A percentile compares a stretch with the other conserved stretches of the same genome.
Evolutionary conservation across 176 grass and related monocot genomes (phyloP).

Genomic region (Pontederia crassipes): DNA sequence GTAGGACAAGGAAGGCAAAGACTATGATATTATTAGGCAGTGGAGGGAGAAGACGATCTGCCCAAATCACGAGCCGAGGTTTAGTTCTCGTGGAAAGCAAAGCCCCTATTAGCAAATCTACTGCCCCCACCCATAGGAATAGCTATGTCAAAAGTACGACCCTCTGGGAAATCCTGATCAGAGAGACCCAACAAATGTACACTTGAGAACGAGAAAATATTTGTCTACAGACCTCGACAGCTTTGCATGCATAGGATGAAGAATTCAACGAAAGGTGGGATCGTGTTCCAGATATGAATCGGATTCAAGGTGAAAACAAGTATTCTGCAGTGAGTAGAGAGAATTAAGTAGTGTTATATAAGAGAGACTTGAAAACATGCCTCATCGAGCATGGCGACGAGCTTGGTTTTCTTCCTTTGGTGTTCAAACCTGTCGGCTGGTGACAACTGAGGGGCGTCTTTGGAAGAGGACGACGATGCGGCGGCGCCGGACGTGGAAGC

Average conservation of each 20-base stretch:
- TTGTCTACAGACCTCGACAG: too few species aligned
- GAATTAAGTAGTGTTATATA: too few species aligned
- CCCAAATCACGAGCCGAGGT: background rate
- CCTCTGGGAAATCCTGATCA: too few species aligned
- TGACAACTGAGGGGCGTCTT: slow-evolving; percentile 65
- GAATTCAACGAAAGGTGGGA: background rate
- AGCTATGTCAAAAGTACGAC: slow-evolving; percentile 8
- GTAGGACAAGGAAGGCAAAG: background rate
- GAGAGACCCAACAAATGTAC: too few species aligned
- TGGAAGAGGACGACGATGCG: slow-evolving; percentile 47
- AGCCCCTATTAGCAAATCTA: slow-evolving; percentile 2
- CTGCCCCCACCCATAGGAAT: slow-evolving; percentile 8
- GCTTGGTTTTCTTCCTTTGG: slow-evolving; percentile 94
- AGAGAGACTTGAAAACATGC: slow-evolving; percentile 31
- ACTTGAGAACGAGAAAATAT: too few species aligned
- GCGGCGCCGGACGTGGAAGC: slow-evolving; percentile 41
- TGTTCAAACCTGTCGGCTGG: slow-evolving; percentile 87
- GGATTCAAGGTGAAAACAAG: background rate
- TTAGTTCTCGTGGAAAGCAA: slow-evolving; percentile 3
- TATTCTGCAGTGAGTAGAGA: too few species aligned
- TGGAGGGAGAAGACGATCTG: background rate
- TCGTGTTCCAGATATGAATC: background rate
- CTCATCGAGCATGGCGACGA: slow-evolving; percentile 98
- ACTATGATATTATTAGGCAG: background rate
- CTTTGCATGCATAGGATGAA: too few species aligned